Conservation (phyloP, 140 eudicot genomes). For the Oenanthe javanica region DNA sequence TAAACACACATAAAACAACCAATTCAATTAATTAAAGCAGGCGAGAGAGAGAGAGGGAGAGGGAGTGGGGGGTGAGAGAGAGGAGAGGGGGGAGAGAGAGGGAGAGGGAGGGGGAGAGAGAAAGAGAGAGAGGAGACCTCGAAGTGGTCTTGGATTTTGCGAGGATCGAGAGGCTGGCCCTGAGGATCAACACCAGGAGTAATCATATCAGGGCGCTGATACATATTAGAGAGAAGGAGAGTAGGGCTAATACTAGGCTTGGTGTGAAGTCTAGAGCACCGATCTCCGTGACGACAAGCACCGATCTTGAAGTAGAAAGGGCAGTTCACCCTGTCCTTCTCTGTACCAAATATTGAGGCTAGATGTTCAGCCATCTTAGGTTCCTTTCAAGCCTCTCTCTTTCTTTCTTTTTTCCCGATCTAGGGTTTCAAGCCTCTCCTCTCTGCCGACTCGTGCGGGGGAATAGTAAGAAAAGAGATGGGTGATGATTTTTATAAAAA, state of each 20-base stretch:
- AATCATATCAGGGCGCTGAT: constrained; percentile 79
- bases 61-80: too few species aligned
- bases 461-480: background rate
- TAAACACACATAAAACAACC: background rate
- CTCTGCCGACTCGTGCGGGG: background rate
- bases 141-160: constrained; percentile 66
- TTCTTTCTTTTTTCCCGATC: background rate
- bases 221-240: constrained; percentile 66
- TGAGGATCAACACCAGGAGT: constrained; percentile 88
- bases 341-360: constrained; percentile 79
- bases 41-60: background rate
- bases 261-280: constrained; percentile 77
- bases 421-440: background rate
- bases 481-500: background rate
- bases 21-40: background rate
- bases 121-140: constrained; percentile 27
- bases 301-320: constrained; percentile 93
- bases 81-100: too few species aligned
- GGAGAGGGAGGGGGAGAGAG: too few species aligned
- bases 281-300: constrained; percentile 81
- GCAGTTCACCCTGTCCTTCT: constrained; percentile 82
- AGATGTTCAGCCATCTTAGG: constrained; percentile 64
- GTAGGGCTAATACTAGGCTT: constrained; percentile 89
- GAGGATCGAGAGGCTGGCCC: constrained; percentile 77
- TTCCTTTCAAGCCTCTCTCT: too few species aligned